Percentiles rank a stretch among this genome's conserved stretches.
phyloP scores from a whole-genome alignment of 495 filamentous ascomycete genomes.

The Hypoxylon lenormandii region DNA sequence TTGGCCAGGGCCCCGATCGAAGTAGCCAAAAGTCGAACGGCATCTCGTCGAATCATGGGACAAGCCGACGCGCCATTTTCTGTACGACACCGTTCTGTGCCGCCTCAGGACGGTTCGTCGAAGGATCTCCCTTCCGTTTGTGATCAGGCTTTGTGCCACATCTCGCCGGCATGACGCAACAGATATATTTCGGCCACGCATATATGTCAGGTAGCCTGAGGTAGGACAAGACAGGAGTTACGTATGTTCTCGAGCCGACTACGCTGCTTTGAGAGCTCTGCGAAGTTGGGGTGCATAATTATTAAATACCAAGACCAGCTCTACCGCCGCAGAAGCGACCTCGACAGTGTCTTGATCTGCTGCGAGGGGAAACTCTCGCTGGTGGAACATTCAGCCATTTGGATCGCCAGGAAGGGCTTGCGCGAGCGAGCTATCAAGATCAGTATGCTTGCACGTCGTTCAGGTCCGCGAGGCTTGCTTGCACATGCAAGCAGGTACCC shows the following conservation, averaged over 20 bases:
- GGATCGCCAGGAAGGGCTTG: slow-evolving; percentile 3
- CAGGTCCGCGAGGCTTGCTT: slow-evolving; percentile 33
- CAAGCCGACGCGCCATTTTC: slow-evolving; percentile 54
- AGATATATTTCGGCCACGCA: slow-evolving; percentile 38
- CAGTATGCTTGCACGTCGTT: slow-evolving; percentile 15
- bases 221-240: not conserved
- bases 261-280: slow-evolving; percentile 1
- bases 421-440: slow-evolving; percentile 8
- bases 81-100: slow-evolving; percentile 55
- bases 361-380: no score
- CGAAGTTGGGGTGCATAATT: slow-evolving; percentile 36
- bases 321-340: not conserved
- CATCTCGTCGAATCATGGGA: slow-evolving; percentile 48
- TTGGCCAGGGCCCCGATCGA: slow-evolving; percentile 34
- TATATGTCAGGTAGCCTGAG: slow-evolving; percentile 36
- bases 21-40: slow-evolving; percentile 15
- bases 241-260: slow-evolving; percentile 6
- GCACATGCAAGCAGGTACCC: slow-evolving; percentile 49
- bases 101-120: slow-evolving; percentile 38
- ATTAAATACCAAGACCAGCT: not conserved
- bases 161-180: slow-evolving; percentile 46
- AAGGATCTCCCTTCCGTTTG: slow-evolving; percentile 43
- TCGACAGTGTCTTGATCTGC: slow-evolving; percentile 7
- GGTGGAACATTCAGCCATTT: not conserved
- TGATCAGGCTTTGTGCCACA: slow-evolving; percentile 42